A percentile compares a stretch with the other conserved stretches of the same genome.
Conservation (phyloP, 768 basidiomycete genomes). For the Xerocomellus amylosporus region DNA sequence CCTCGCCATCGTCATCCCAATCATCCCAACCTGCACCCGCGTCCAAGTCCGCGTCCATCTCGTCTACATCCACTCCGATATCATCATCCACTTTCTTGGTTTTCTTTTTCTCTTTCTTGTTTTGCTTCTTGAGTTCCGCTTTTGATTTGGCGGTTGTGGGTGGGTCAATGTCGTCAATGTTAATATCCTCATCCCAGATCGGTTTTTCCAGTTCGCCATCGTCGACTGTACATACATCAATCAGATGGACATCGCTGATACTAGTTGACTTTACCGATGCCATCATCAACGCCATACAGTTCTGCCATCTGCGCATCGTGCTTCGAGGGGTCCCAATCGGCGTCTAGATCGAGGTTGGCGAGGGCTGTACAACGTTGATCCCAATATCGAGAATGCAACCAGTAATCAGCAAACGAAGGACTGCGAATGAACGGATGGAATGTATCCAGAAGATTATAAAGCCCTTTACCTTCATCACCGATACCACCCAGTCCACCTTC, state of each 20-base stretch:
- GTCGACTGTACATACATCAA: conserved; percentile 13
- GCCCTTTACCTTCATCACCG: conserved; percentile 24
- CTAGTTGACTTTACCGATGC: conserved; percentile 26
- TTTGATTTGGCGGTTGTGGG: conserved; percentile 34
- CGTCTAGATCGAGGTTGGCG: conserved; percentile 77
- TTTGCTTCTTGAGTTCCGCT: conserved; percentile 29
- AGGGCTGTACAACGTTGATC: conserved; percentile 42
- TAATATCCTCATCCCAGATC: conserved; percentile 87
- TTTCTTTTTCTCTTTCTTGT: conserved; percentile 53
- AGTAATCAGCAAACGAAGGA: not conserved
- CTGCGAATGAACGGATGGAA: not conserved
- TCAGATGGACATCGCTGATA: not conserved
- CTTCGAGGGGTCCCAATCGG: conserved; percentile 85
- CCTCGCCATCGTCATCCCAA: conserved; percentile 47
- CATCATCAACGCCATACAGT: conserved; percentile 59
- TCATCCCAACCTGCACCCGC: conserved; percentile 36
- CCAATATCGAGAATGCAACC: not conserved
- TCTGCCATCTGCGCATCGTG: conserved; percentile 82
- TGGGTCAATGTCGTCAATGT: conserved; percentile 62
- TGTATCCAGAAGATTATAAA: not conserved
- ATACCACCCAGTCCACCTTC: conserved; percentile 58
- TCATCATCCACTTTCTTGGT: conserved; percentile 38
- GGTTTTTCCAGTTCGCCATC: conserved; percentile 65
- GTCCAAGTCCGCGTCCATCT: conserved; percentile 60
- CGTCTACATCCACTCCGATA: conserved; percentile 45